Conservation (phyloP, 148 eudicot genomes). For the Chenopodium quinoa region DNA sequence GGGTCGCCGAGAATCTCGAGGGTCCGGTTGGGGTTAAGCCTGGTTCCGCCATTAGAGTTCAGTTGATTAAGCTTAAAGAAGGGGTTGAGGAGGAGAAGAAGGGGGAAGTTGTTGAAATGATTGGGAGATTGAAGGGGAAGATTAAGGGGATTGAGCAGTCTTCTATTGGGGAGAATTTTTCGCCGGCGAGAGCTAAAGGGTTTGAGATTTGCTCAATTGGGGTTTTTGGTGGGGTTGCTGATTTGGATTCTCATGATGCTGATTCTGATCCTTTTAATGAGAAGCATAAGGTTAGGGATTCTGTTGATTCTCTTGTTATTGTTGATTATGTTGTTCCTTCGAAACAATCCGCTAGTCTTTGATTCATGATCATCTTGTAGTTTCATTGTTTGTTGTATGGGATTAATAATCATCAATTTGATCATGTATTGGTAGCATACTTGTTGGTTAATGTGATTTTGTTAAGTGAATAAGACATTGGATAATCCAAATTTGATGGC, state of each 20-base stretch:
- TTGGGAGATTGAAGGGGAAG: slow-evolving; percentile 56
- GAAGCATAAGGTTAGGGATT: slow-evolving; percentile 70
- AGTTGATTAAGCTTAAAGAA: slow-evolving; percentile 65
- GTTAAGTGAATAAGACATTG: too few species aligned
- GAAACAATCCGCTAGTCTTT: slow-evolving; percentile 40
- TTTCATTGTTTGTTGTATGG: neutral
- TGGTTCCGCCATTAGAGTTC: slow-evolving; percentile 65
- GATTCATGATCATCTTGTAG: neutral
- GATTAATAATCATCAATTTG: neutral
- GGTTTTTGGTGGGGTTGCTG: slow-evolving; percentile 47
- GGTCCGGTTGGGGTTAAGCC: slow-evolving; percentile 30
- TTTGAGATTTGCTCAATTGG: slow-evolving; percentile 70
- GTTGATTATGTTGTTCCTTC: slow-evolving; percentile 63
- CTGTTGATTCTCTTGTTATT: slow-evolving; percentile 55
- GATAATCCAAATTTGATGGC: too few species aligned
- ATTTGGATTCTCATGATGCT: slow-evolving; percentile 50
- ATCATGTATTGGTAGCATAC: neutral
- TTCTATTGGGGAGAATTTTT: slow-evolving; percentile 75
- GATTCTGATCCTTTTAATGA: slow-evolving; percentile 39
- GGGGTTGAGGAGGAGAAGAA: slow-evolving; percentile 52
- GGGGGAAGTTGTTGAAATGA: slow-evolving; percentile 41
- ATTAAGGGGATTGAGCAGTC: slow-evolving; percentile 41
- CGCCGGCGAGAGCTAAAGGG: slow-evolving; percentile 81
- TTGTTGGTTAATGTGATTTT: neutral
- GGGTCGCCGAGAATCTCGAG: slow-evolving; percentile 37